phyloP scores from a whole-genome alignment of 805 yeast genomes.

The Lipomyces spencermartinsiae region DNA sequence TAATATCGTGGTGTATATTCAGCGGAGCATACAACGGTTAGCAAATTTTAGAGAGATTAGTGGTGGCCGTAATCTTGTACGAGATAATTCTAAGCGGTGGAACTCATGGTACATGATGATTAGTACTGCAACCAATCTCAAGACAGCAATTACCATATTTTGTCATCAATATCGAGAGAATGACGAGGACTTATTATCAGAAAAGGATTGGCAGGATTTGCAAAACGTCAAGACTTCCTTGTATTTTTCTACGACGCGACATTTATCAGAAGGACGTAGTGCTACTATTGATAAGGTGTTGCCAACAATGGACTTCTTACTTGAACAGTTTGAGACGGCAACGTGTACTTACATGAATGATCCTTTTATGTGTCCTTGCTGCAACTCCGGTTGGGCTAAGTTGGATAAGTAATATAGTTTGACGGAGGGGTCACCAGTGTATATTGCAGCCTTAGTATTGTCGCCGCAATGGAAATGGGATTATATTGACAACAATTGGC shows the following conservation, averaged over 20 bases:
- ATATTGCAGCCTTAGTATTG: constrained; percentile 11
- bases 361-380: constrained; percentile 5
- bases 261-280: background rate
- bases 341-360: constrained; percentile 3
- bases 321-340: constrained; percentile 7
- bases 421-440: constrained; percentile 4
- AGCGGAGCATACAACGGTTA: background rate
- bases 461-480: no score
- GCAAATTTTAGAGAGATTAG: background rate
- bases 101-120: constrained; percentile 14
- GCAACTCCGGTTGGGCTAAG: constrained; percentile 14
- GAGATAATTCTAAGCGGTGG: constrained; percentile 9
- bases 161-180: constrained; percentile 3
- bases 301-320: constrained; percentile 10
- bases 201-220: background rate
- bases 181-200: background rate
- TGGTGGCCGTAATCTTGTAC: background rate
- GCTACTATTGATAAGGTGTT: constrained; percentile 3
- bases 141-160: background rate
- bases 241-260: background rate
- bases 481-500: no score
- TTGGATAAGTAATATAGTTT: constrained; percentile 8
- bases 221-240: constrained; percentile 1
- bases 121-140: background rate
- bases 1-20: constrained; percentile 5